Evolutionary conservation across 768 basidiomycete genomes (phyloP), one percentile per base, ranked within the genome.

Genomic region (Lentinula aciculospora): DNA sequence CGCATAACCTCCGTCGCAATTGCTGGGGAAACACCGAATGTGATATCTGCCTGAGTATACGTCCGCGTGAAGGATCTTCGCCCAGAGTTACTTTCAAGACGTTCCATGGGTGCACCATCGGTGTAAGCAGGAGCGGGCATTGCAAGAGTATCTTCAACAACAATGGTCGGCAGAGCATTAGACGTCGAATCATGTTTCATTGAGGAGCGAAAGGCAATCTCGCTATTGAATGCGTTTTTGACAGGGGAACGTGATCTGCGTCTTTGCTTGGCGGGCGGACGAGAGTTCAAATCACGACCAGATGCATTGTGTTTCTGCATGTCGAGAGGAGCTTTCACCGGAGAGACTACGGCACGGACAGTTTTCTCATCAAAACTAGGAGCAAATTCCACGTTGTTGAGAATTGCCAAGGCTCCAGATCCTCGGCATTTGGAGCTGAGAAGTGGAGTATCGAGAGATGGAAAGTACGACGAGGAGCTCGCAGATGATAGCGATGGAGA

Each of bases 81-180:
- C 17, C n/a, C 12, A 8, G 51, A 39, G 21, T 13, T 39, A 39
- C 19, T 36, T n/a, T 53, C 42, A n/a, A 44, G 34, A 12, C 51
- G 51, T 39, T 53, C 51, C 32, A 53, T 53, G 8, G 51, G 51
- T 53, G 36, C 51, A 15, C 51, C 51, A 53, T 8, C 51, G 1
- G 51, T 25, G 51, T 53, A 53, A 37, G 36, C 21, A 37, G 51
- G 51, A 36, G 34, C 17, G 4, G 47, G 2, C 27, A 31, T 32
- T 15, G 9, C 29, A 36, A 28, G 15, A 2, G 15, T 13, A 19
- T 23, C 23, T 9, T 19, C 51, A 19, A 6, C 2, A 13, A 21
- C 28, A 2, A 8, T 3, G 7, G 31, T 21, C n/a, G 29, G 19
- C 32, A 21, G 9, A 44, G 3, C 12, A 23, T 21, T 21, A 21